These are phyloP conservation scores for Nicotiana sylvestris DNA, from an alignment of 257 asterid genomes.

Conservation along the genomic window DNA sequence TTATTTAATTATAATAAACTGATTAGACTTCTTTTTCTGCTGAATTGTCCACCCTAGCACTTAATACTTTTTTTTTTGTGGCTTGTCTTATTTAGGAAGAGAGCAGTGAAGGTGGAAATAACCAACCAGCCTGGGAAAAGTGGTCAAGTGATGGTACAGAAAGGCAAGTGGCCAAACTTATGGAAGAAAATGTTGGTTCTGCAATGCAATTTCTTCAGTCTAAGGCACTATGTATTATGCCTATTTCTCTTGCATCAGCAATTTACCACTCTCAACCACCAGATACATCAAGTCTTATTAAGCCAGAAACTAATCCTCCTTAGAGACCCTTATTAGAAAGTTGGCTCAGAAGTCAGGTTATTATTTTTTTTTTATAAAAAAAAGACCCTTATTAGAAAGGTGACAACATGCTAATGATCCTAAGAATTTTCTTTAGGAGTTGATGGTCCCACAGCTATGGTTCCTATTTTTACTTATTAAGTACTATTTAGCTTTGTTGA, in stretches of 20 bases:
- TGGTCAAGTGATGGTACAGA: conserved; percentile 99
- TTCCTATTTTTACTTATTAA: conserved; percentile 13
- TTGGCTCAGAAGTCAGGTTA: no score
- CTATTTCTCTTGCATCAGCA: conserved; percentile 86
- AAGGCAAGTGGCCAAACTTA: conserved; percentile 90
- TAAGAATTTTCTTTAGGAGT: not conserved
- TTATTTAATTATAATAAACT: not conserved
- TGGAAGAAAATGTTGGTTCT: conserved; percentile 97
- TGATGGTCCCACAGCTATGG: conserved; percentile 12
- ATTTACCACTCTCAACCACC: conserved; percentile 81
- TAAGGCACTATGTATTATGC: conserved; percentile 96
- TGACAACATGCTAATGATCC: not conserved
- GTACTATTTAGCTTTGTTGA: conserved; percentile 21
- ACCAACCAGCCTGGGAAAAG: conserved; percentile 95
- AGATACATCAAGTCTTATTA: conserved; percentile 48
- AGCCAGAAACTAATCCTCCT: conserved; percentile 68
- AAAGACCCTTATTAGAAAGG: not conserved
- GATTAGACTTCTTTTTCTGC: not conserved
- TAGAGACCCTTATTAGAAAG: conserved; percentile 19
- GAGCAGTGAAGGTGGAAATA: conserved; percentile 52
- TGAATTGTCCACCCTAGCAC: not conserved
- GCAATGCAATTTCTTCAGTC: conserved; percentile 99
- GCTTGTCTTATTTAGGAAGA: conserved; percentile 52
- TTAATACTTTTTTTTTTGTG: not conserved
- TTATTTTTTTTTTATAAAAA: no score